phyloP scores from a whole-genome alignment of 129 eudicot species.

The Lonicera japonica region DNA sequence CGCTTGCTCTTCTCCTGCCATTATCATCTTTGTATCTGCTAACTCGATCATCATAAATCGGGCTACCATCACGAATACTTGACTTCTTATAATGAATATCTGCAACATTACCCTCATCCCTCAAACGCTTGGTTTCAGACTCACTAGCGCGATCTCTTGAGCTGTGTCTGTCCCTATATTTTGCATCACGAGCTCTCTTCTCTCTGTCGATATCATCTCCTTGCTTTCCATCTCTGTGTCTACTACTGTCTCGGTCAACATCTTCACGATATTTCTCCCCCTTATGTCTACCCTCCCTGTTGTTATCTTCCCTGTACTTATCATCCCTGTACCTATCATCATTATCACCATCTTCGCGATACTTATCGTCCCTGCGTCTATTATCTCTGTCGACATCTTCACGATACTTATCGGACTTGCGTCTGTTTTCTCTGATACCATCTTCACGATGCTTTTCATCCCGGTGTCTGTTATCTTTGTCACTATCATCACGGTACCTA shows the following conservation, averaged over 20 bases:
- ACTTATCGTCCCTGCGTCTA: slow-evolving; percentile 38
- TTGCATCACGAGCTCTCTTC: slow-evolving; percentile 38
- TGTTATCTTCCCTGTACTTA: slow-evolving; percentile 31
- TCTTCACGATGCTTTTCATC: slow-evolving; percentile 20
- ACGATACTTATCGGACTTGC: slow-evolving; percentile 25
- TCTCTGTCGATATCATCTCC: slow-evolving; percentile 40
- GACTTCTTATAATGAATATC: slow-evolving; percentile 48
- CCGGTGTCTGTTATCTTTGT: slow-evolving; percentile 15
- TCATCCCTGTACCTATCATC: slow-evolving; percentile 41
- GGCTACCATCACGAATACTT: slow-evolving; percentile 47
- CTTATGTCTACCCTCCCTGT: slow-evolving; percentile 26
- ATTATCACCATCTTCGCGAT: slow-evolving; percentile 36
- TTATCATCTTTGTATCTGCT: slow-evolving; percentile 68
- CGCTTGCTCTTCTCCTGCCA: slow-evolving; percentile 48
- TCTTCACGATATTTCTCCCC: slow-evolving; percentile 48
- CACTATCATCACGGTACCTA: slow-evolving; percentile 50
- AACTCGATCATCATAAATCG: slow-evolving; percentile 50
- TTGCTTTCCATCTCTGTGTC: slow-evolving; percentile 40
- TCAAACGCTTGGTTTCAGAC: slow-evolving; percentile 54
- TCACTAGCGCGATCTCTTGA: slow-evolving; percentile 48
- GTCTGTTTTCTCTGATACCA: slow-evolving; percentile 22
- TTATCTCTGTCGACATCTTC: slow-evolving; percentile 39
- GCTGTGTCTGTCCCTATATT: slow-evolving; percentile 41
- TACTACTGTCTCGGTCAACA: slow-evolving; percentile 32
- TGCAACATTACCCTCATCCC: slow-evolving; percentile 56